A percentile compares a stretch with the other conserved stretches of the same genome.
These are phyloP conservation scores for Leptoxyphium fumago DNA, from an alignment of 2,329 filamentous ascomycete species.

Conservation along the genomic window DNA sequence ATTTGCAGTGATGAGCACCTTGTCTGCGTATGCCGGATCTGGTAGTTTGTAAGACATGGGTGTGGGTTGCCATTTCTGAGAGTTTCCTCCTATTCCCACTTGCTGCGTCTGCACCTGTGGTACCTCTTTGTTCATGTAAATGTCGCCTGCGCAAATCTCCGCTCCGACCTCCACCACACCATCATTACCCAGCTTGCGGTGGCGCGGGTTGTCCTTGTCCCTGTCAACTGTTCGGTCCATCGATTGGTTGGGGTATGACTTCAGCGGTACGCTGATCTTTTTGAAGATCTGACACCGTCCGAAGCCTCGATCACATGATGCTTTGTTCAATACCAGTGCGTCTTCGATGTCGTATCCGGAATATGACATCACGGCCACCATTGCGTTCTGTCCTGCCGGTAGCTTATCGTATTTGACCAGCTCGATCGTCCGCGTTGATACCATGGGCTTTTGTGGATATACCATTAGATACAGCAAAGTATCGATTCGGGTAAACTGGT, in stretches of 20 bases:
- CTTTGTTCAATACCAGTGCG: conserved; percentile 91
- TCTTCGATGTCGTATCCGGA: conserved; percentile 99
- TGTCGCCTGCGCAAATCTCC: conserved; percentile 61
- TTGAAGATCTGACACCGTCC: conserved; percentile 96
- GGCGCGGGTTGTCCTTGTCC: conserved; percentile 34
- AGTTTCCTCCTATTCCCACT: conserved; percentile 2
- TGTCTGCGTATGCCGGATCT: conserved; percentile 73
- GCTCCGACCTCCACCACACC: conserved; percentile 79
- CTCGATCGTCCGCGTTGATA: conserved; percentile 93
- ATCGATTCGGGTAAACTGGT: conserved; percentile 94
- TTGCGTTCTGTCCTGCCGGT: conserved; percentile 90
- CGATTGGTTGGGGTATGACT: conserved; percentile 74
- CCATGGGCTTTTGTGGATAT: conserved; percentile 94
- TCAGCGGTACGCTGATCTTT: conserved; percentile 75
- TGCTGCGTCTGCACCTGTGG: conserved; percentile 51
- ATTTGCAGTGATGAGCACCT: conserved; percentile 83
- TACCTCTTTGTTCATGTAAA: conserved; percentile 79
- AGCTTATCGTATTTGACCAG: conserved; percentile 95
- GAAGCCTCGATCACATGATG: conserved; percentile 85
- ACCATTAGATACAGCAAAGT: conserved; percentile 93
- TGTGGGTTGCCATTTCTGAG: conserved; percentile 16
- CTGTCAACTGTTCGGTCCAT: conserved; percentile 47
- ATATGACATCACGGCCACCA: conserved; percentile 97
- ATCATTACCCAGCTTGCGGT: conserved; percentile 66
- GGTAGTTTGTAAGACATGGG: conserved; percentile 47